Base-by-base conservation (phyloP, 768 basidiomycete genomes). In the Rubroboletus satanas region DNA sequence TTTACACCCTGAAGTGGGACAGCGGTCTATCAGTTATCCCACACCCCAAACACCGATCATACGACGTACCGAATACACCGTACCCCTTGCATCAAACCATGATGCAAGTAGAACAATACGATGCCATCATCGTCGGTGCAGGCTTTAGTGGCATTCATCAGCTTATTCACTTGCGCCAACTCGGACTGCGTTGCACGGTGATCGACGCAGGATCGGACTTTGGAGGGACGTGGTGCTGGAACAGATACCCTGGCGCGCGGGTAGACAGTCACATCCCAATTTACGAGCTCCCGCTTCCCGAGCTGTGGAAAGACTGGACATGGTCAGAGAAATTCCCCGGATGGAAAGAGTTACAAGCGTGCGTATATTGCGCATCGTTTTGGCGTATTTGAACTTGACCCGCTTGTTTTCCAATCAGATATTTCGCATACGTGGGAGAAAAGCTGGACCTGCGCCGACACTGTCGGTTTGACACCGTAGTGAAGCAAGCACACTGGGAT, bases 401-500 rank as follows among this genome's bases (percentile, higher is more conserved):
- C n/a, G 21, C 21, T 45, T 11, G 0, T 32, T 7, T 14, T 0
- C 5, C 18, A 17, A 17, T 26, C 17, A 48, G 47, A 23, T 55
- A 61, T 41, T 61, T 61, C 23, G 7, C 18, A 0, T 56, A 56
- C 29, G 61, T 51, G 2, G 60, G 23, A 1, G 39, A 61, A 4
- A 58, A 57, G 47, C 39, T 61, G 49, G 33, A 54, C 8, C 9
- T 62, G 42, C 52, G 52, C n/a, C 35, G 18, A n/a, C 38, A 62
- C 3, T 61, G 55, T 46, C 59, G 26, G 7, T 62, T 62, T 35
- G 50, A 62, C 38, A 54, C 55, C 23, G 31, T 42, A 43, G 55
- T 62, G 14, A 54, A 52, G 15, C 42, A 54, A 44, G 59, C 59
- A 2, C 45, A 39, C 5, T 62, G 61, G 61, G 55, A 62, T 7